Conservation (phyloP, 78 protist species). For the Speleostelium caveatum region DNA sequence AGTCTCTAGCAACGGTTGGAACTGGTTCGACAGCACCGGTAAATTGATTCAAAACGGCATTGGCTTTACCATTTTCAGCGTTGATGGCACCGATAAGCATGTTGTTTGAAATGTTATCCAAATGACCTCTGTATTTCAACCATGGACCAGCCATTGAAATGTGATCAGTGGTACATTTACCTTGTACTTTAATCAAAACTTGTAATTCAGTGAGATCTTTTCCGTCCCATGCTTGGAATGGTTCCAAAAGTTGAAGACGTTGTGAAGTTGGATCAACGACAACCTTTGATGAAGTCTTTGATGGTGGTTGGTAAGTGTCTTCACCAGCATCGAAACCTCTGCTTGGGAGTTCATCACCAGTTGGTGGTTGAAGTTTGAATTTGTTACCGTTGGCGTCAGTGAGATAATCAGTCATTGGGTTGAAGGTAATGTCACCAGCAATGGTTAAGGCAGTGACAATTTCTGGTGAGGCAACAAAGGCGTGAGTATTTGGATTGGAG, state of each 20-base stretch:
- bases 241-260: constrained; percentile 92
- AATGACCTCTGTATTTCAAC: constrained; percentile 97
- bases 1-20: constrained; percentile 91
- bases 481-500: constrained; percentile 94
- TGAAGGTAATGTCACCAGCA: constrained; percentile 92
- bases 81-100: constrained; percentile 95
- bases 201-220: constrained; percentile 85
- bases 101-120: constrained; percentile 97
- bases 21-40: constrained; percentile 88
- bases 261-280: constrained; percentile 85
- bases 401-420: constrained; percentile 92
- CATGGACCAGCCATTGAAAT: constrained; percentile 98
- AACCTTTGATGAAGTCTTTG: constrained; percentile 76
- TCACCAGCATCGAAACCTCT: constrained; percentile 94
- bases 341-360: constrained; percentile 92
- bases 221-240: constrained; percentile 95
- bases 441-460: constrained; percentile 93
- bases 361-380: constrained; percentile 89
- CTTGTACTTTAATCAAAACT: constrained; percentile 94
- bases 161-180: constrained; percentile 99
- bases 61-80: constrained; percentile 91
- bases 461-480: constrained; percentile 97
- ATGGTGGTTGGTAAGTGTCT: constrained; percentile 93
- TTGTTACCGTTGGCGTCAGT: constrained; percentile 80
- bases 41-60: constrained; percentile 90